Base-by-base conservation (phyloP, 139 green algal species). In the Tetratostichococcus sp. region DNA sequence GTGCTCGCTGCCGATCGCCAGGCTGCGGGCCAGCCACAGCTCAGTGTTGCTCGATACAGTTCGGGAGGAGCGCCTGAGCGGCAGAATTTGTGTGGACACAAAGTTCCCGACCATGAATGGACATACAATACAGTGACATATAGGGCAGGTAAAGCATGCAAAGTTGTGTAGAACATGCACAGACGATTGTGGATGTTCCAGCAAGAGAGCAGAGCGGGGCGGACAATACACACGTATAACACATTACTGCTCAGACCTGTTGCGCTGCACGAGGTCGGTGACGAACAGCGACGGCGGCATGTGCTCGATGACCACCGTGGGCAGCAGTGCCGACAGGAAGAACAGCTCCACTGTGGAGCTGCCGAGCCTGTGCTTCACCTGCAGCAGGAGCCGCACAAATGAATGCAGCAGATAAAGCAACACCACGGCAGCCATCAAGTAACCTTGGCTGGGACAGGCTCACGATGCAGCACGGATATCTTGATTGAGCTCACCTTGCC, bases 241-340 rank as follows among this genome's bases (percentile, higher is more conserved):
- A n/a, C n/a, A n/a, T n/a, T n/a, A n/a, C n/a, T n/a, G n/a, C n/a
- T 2, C 50, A 35, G 5, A 69, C 30, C 65, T 69, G 30, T 69
- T 69, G 65, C 65, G 28, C 65, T 33, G 65, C 14, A 62, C 50
- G 50, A 82, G 69, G 22, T 70, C 65, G 26, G 67, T 73, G 50
- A 78, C 77, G 67, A 82, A 82, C 11, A 78, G 68, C 1, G 72
- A 78, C 0, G 77, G 58, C 30, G 77, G 72, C 35, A 82, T 39
- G 23, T 78, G 67, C 33, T 42, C 67, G 32, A 68, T 34, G 30
- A 34, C 8, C 22, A 16, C 65, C 1, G 71, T 57, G 22, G 75
- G 75, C 22, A 80, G 65, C 50, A 80, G 65, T 8, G 75, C 75
- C 23, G 75, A 76, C 59, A 80, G 69, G 35, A 76, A 66, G 62